Base-by-base conservation (phyloP, 2,329 filamentous ascomycete genomes). In the Penicillium verrucosum region DNA sequence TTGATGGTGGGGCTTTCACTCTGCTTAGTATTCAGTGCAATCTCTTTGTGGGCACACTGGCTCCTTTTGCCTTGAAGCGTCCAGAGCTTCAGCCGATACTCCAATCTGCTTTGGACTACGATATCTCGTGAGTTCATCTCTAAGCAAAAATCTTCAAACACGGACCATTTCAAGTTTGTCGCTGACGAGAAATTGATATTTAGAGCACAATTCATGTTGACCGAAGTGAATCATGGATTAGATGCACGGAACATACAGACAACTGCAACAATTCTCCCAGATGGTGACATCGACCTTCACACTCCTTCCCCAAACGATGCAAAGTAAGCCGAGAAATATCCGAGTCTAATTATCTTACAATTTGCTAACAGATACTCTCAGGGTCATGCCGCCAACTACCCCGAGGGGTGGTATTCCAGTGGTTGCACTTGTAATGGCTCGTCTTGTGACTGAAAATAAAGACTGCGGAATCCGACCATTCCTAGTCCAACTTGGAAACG, bases 241-340 rank as follows among this genome's bases (percentile, higher is more conserved):
- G 75, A 77, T 57, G 73, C 74, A 1, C 61, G 65, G 2, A 75
- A 76, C 32, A 47, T 78, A 5, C 70, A 77, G 54, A 77, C 75
- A 2, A 75, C 67, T 0, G 74, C 73, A 6, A 75, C 70, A 2
- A 53, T 72, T 5, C 59, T 69, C 2, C 48, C 65, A 3, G 67
- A 76, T 52, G 74, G 73, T 0, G 65, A 60, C 6, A 74, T 74
- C 59, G 63, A 68, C 12, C 60, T 76, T 12, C 65, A 76, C 45
- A 73, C 70, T 0, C 75, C 74, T 2, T 61, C 38, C 2, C 29
- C 55, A 4, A 56, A 51, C 1, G 73, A 73, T 8, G 68, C 73
- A 4, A 78, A 75, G 65, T 68, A 40, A 40, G 37, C 9, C 8
- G 34, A 21, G 11, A 3, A 21, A 21, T 40, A 40, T 21, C 2